Evolutionary conservation across 2,329 filamentous ascomycete species (phyloP).

Genomic region (Pseudogymnoascus sp.): DNA sequence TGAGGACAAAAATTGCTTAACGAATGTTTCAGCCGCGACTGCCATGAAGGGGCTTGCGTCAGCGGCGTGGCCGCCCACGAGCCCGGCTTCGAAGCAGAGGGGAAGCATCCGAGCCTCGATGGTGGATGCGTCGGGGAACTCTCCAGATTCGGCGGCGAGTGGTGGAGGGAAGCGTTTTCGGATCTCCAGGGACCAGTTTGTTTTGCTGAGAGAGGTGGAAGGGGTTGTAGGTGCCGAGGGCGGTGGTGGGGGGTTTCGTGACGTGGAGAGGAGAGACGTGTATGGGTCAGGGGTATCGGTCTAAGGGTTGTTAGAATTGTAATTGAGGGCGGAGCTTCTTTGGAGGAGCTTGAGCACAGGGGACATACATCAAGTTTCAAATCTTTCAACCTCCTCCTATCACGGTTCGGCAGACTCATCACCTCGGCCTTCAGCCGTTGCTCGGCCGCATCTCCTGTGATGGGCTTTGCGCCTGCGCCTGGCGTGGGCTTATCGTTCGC

Average conservation of each 20-base stretch:
- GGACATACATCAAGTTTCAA: slow-evolving; percentile 49
- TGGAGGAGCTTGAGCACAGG: neutral
- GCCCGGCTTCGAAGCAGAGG: slow-evolving; percentile 59
- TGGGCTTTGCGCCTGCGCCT: slow-evolving; percentile 50
- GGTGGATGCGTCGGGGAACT: slow-evolving; percentile 58
- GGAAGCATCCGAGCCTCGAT: slow-evolving; percentile 60
- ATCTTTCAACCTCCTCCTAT: slow-evolving; percentile 60
- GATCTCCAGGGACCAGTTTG: slow-evolving; percentile 61
- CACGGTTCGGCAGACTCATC: slow-evolving; percentile 61
- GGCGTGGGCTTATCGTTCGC: slow-evolving; percentile 60
- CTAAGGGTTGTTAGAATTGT: slow-evolving; percentile 16
- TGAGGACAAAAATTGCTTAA: slow-evolving; percentile 57
- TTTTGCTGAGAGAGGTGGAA: neutral
- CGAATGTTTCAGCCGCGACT: slow-evolving; percentile 57
- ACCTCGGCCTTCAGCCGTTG: slow-evolving; percentile 60
- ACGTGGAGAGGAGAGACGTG: slow-evolving; percentile 19
- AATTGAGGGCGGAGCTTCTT: neutral
- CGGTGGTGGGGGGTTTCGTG: neutral
- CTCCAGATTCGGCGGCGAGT: slow-evolving; percentile 58
- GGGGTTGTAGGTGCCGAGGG: neutral
- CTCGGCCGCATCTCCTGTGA: slow-evolving; percentile 58
- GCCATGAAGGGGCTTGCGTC: slow-evolving; percentile 59
- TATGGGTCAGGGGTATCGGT: slow-evolving; percentile 27
- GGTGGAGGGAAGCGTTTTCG: slow-evolving; percentile 58
- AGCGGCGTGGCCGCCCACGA: slow-evolving; percentile 48